Conservation (phyloP, 805 yeast genomes). For the Yarrowia sp. region DNA sequence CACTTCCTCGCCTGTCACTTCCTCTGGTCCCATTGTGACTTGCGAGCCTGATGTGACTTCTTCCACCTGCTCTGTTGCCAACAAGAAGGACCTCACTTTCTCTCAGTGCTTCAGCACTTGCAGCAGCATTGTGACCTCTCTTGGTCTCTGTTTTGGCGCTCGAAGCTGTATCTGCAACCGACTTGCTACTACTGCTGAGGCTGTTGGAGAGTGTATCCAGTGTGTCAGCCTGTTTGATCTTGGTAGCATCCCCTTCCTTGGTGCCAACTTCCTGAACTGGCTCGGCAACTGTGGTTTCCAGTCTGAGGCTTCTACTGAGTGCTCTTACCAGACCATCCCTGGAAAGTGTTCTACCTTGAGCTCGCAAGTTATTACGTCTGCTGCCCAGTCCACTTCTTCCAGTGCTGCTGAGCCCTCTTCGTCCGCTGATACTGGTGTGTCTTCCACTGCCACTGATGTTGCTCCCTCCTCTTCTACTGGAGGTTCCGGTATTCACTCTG, state of each 20-base stretch:
- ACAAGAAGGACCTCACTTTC: not conserved
- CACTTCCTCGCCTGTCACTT: not conserved
- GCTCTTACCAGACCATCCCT: conserved; percentile 5
- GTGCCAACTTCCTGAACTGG: conserved; percentile 14
- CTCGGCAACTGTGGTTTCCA: not conserved
- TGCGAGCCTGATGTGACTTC: conserved; percentile 4
- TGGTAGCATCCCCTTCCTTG: not conserved
- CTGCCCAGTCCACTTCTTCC: not conserved
- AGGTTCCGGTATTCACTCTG: not conserved
- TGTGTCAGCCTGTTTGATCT: not conserved
- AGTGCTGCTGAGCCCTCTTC: not conserved
- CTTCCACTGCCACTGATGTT: not conserved
- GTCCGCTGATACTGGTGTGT: too few relatives aligned
- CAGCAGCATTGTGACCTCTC: not conserved
- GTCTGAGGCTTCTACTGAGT: not conserved
- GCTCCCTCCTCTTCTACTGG: not conserved
- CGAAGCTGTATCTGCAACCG: not conserved
- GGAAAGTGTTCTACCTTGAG: not conserved
- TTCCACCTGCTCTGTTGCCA: not conserved
- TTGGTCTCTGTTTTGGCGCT: not conserved
- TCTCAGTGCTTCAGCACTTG: not conserved
- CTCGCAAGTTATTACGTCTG: not conserved
- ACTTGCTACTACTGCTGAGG: not conserved
- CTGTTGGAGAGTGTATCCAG: not conserved
- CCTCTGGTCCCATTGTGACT: not conserved